Conservation (phyloP, 176 grass and related monocot species). For the Poa annua region DNA sequence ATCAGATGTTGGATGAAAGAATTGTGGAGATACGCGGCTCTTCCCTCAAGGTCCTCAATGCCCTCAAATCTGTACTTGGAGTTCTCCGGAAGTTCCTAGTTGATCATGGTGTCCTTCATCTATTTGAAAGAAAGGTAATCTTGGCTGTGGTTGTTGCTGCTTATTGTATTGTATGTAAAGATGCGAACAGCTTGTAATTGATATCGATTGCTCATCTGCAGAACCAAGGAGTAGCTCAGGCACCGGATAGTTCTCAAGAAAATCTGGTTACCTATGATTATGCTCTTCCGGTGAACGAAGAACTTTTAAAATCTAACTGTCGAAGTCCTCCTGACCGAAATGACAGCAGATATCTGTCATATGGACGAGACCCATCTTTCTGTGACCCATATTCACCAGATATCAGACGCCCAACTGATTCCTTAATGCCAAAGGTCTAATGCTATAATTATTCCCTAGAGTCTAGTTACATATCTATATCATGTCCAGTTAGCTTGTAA, state of each 20-base stretch:
- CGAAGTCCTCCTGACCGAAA: slow-evolving; percentile 36
- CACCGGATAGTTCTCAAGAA: slow-evolving; percentile 40
- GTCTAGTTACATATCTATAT: not conserved
- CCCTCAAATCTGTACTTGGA: slow-evolving; percentile 60
- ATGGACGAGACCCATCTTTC: slow-evolving; percentile 53
- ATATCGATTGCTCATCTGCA: slow-evolving; percentile 33
- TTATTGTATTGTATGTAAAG: slow-evolving; percentile 6
- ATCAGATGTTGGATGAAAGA: slow-evolving; percentile 63
- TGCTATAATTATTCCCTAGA: not conserved
- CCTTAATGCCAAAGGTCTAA: slow-evolving; percentile 62
- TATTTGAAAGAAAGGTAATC: slow-evolving; percentile 78
- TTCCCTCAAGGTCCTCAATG: slow-evolving; percentile 60
- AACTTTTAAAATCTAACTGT: slow-evolving; percentile 51
- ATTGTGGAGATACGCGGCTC: slow-evolving; percentile 77
- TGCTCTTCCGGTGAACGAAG: slow-evolving; percentile 49
- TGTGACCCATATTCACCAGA: slow-evolving; percentile 45
- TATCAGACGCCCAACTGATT: slow-evolving; percentile 36
- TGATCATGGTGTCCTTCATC: slow-evolving; percentile 81
- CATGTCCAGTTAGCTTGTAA: not conserved
- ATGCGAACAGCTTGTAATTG: slow-evolving; percentile 12
- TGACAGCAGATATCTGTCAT: slow-evolving; percentile 42
- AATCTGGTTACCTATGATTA: slow-evolving; percentile 48
- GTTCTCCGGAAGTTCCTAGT: slow-evolving; percentile 86
- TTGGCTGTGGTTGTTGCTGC: not conserved
- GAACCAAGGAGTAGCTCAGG: slow-evolving; percentile 33